Evolutionary conservation across 2,329 filamentous ascomycete genomes (phyloP), one percentile per base, ranked within the genome.

Genomic region (Botrytis elliptica): DNA sequence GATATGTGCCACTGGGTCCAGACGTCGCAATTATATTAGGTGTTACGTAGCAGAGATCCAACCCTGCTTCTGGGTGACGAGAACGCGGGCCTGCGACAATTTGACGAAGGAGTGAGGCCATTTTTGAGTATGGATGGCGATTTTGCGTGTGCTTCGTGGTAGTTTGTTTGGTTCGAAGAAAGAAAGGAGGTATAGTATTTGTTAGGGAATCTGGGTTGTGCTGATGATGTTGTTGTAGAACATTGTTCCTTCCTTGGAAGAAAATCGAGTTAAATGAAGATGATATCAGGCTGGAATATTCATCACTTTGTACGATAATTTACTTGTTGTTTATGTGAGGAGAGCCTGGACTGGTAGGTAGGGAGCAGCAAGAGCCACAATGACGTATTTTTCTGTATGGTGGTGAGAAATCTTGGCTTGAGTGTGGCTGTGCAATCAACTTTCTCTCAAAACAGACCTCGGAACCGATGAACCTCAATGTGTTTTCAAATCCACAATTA

Each of bases 41-140:
- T 0, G 94, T 97, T 52, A 98, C 95, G 83, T 99, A 99, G 86
- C 95, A 98, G 63, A 99, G 88, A 82, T 99, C 96, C 40, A 99
- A 87, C 9, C 93, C 92, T 12, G 95, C 92, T 85, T 98, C 95
- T 44, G 92, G 88, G 81, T 98, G 95, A 79, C 91, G 89, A 74
- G 91, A 87, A 77, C 96, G 90, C 20, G 96, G 95, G 16, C 95
- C 92, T 63, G 96, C 94, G 75, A 98, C 94, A 76, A 98, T 93
- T 82, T 97, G 93, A 79, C 95, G 93, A 77, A 98, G 88, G 75
- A 98, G 84, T 36, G 91, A 93, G 72, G 92, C 87, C 93, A 91
- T 57, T 90, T n/a, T 70, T 18, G 46, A 25, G 57, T 33, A 22
- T 22, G 10, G 12, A 42, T 67, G 38, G 55, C 18, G 18, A 25